A percentile compares a stretch with the other conserved stretches of the same genome.
Evolutionary conservation across 305 asterid species (phyloP).

Genomic region (Stenogyne calaminthoides): DNA sequence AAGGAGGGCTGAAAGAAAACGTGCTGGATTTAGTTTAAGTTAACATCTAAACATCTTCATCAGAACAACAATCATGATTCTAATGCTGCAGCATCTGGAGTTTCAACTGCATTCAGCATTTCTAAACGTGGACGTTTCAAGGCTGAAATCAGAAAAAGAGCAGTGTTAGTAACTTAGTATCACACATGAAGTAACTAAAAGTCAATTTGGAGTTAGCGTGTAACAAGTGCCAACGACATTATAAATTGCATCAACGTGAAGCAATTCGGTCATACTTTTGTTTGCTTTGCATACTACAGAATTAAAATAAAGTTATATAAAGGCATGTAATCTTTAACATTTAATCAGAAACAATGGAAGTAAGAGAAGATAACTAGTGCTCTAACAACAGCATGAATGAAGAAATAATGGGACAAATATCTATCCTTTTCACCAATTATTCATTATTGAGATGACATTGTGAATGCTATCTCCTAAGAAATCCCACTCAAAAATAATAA

Average conservation of each 20-base stretch:
- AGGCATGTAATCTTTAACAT: background rate
- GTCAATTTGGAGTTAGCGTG: background rate
- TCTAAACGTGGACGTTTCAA: constrained; percentile 42
- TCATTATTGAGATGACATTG: background rate
- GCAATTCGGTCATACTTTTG: background rate
- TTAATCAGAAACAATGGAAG: background rate
- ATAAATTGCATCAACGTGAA: background rate
- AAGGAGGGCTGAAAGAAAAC: background rate
- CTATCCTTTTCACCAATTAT: background rate
- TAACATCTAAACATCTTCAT: constrained; percentile 21
- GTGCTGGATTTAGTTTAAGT: background rate
- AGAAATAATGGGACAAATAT: background rate
- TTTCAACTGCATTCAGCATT: constrained; percentile 30
- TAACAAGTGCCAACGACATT: background rate
- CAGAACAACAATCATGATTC: constrained; percentile 28
- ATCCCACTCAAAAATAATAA: background rate
- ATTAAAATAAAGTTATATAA: background rate
- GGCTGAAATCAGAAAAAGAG: constrained; percentile 35
- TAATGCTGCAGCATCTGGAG: constrained; percentile 25
- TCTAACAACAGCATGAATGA: background rate
- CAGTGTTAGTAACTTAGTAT: background rate
- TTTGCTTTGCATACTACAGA: background rate
- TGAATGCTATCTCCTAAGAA: background rate
- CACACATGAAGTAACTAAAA: background rate
- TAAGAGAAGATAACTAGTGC: background rate